These are phyloP conservation scores for Conticribra guillardii DNA, from an alignment of 108 stramenopile species.

Conservation along the genomic window DNA sequence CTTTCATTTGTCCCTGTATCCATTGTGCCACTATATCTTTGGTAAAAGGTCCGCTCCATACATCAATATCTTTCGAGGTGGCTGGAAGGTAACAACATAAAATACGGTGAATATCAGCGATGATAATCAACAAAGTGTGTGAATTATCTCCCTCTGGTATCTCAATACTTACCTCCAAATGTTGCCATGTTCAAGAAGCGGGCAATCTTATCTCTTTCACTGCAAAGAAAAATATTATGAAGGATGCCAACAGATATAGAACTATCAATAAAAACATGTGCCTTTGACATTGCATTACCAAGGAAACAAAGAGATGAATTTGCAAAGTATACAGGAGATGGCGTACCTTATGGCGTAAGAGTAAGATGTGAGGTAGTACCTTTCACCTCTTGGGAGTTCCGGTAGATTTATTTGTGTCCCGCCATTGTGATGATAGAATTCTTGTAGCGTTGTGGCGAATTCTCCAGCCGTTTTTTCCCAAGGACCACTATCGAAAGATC, in stretches of 20 bases:
- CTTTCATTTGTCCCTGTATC: conserved; percentile 8
- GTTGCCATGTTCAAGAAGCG: neutral
- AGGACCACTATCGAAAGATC: neutral
- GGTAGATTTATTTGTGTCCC: neutral
- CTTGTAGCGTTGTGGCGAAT: neutral
- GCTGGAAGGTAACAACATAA: no score
- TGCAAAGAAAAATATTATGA: neutral
- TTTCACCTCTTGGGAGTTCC: neutral
- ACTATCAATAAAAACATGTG: no score
- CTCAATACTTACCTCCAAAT: neutral
- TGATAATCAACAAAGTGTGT: no score
- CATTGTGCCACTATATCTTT: neutral
- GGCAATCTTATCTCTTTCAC: neutral
- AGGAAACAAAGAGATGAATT: neutral
- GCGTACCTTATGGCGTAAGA: neutral
- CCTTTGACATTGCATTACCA: no score
- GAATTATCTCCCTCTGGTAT: no score
- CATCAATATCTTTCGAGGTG: neutral
- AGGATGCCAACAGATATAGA: neutral
- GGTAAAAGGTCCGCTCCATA: neutral
- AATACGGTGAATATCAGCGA: no score
- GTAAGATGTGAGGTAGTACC: neutral
- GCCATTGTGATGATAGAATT: neutral
- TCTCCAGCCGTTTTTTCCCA: neutral
- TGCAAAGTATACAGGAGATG: neutral